These are phyloP conservation scores for Cydonia oblonga DNA, from an alignment of 331 rosid genomes.

Conservation along the genomic window DNA sequence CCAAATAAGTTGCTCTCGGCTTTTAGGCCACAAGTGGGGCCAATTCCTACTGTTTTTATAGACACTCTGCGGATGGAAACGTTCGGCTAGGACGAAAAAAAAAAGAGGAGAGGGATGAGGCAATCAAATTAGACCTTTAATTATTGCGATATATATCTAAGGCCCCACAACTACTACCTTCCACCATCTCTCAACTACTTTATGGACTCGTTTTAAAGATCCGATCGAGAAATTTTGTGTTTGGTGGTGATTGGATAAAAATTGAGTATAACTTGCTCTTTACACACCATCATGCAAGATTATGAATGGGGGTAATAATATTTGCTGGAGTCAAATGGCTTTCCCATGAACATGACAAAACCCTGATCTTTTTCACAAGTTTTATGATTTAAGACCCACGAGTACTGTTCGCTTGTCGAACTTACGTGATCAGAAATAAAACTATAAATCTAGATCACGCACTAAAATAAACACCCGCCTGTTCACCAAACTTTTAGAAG, in stretches of 20 bases:
- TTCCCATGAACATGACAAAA: background rate
- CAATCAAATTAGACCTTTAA: background rate
- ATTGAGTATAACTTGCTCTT: background rate
- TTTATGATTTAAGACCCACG: background rate
- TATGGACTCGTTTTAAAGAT: background rate
- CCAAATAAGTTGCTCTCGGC: background rate
- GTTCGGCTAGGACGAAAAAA: background rate
- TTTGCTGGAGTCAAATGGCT: background rate
- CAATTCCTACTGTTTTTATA: background rate
- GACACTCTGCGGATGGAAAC: background rate
- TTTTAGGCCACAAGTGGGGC: background rate
- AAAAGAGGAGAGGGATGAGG: background rate
- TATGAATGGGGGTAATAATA: too few relatives aligned
- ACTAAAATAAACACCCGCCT: background rate
- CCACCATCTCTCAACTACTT: background rate
- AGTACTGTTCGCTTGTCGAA: background rate
- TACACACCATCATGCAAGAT: background rate
- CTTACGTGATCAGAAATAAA: too few relatives aligned
- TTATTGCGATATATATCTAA: background rate
- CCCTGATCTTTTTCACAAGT: background rate
- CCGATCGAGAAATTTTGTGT: too few relatives aligned
- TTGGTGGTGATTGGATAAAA: background rate
- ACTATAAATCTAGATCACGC: background rate
- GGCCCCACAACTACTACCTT: background rate
- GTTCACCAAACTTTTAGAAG: background rate